phyloP scores from a whole-genome alignment of 1,284 basidiomycete genomes.

The Ustilago nuda region DNA sequence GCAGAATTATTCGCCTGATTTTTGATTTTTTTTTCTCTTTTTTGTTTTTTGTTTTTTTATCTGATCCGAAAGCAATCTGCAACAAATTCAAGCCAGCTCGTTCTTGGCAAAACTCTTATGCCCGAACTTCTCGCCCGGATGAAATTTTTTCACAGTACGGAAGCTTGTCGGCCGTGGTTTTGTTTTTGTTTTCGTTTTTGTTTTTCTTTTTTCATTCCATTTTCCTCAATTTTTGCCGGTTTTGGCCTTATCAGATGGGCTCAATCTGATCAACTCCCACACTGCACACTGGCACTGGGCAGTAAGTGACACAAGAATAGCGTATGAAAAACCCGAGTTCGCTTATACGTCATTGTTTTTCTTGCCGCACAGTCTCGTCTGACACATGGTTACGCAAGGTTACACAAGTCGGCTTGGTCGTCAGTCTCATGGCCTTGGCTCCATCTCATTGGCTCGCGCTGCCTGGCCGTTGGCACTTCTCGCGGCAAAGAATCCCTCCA shows the following conservation, averaged over 20 bases:
- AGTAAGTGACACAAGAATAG: background rate
- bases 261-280: slow-evolving; percentile 21
- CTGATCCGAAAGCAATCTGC: slow-evolving; percentile 15
- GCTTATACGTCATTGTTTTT: background rate
- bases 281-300: too few relatives aligned
- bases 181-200: background rate
- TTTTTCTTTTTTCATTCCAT: background rate
- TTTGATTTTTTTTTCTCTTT: slow-evolving; percentile 18
- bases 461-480: background rate
- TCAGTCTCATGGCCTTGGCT: background rate
- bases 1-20: too few relatives aligned
- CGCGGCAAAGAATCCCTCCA: background rate
- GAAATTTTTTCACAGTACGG: background rate
- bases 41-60: slow-evolving; percentile 18
- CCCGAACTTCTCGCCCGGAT: background rate
- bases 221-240: background rate
- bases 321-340: slow-evolving; percentile 8
- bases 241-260: slow-evolving; percentile 39
- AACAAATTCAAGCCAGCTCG: background rate
- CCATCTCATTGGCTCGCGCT: slow-evolving; percentile 10
- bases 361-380: background rate
- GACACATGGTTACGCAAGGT: background rate
- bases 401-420: background rate
- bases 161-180: background rate
- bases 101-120: slow-evolving; percentile 22